Percentiles rank a stretch among this genome's conserved stretches.
Evolutionary conservation across 164 flowering plant species (phyloP).

Genomic region (Aristolochia californica): DNA sequence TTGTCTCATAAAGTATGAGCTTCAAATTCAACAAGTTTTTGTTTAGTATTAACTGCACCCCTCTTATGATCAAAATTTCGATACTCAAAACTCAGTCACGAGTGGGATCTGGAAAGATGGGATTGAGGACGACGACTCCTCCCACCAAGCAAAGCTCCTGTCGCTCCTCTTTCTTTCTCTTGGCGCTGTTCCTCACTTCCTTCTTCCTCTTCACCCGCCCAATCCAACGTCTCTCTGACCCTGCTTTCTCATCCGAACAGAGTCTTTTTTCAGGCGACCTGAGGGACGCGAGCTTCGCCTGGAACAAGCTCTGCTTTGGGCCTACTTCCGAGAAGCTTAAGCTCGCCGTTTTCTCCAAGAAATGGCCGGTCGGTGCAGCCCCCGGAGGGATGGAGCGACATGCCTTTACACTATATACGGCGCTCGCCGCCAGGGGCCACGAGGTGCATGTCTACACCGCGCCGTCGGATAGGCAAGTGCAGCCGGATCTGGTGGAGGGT

Average conservation of each 20-base stretch:
- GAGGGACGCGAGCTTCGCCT: slow-evolving; percentile 30
- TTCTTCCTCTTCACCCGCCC: slow-evolving; percentile 17
- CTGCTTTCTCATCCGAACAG: slow-evolving; percentile 2
- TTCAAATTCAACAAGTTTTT: background rate
- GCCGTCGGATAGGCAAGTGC: slow-evolving; percentile 25
- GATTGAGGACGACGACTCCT: slow-evolving; percentile 18
- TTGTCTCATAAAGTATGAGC: too few relatives aligned
- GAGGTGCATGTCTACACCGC: slow-evolving; percentile 48
- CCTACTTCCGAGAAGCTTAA: slow-evolving; percentile 23
- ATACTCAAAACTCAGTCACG: too few relatives aligned
- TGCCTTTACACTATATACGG: slow-evolving; percentile 32
- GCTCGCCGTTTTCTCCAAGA: slow-evolving; percentile 47
- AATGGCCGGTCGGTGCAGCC: slow-evolving; percentile 40
- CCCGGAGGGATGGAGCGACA: slow-evolving; percentile 73
- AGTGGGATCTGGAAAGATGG: slow-evolving; percentile 9
- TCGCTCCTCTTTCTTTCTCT: slow-evolving; percentile 11
- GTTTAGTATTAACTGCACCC: too few relatives aligned
- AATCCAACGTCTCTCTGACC: slow-evolving; percentile 4
- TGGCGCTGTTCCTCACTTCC: slow-evolving; percentile 15
- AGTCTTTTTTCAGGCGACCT: slow-evolving; percentile 30
- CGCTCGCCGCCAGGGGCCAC: slow-evolving; percentile 42
- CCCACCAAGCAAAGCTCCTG: slow-evolving; percentile 11
- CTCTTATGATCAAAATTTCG: too few relatives aligned
- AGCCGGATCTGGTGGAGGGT: slow-evolving; percentile 7
- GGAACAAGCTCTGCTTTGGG: slow-evolving; percentile 48